Evolutionary conservation across 1,284 basidiomycete species (phyloP).

Genomic region (Sparassis latifolia): DNA sequence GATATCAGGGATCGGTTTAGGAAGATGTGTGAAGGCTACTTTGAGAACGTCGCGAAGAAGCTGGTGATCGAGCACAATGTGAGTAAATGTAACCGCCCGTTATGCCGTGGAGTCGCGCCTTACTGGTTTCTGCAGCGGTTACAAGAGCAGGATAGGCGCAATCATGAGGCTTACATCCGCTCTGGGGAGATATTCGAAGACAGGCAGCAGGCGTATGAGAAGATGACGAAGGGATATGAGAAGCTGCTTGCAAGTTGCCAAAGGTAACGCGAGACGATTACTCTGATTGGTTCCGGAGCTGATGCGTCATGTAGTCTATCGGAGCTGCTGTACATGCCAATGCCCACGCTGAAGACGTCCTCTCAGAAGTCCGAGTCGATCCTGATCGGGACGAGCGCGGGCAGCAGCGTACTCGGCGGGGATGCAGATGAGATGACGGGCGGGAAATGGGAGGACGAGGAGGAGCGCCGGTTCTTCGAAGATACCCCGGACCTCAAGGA

Average conservation of each 20-base stretch:
- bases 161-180: conserved; percentile 32
- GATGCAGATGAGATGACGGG: conserved; percentile 59
- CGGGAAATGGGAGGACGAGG: conserved; percentile 98
- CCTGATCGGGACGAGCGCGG: conserved; percentile 54
- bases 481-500: conserved; percentile 89
- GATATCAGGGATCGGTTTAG: conserved; percentile 86
- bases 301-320: conserved; percentile 57
- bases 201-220: conserved; percentile 96
- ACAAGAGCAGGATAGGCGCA: conserved; percentile 81
- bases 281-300: not conserved
- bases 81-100: conserved; percentile 18
- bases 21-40: conserved; percentile 91
- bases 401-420: conserved; percentile 30
- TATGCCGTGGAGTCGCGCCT: not conserved
- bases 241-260: conserved; percentile 83
- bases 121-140: conserved; percentile 53
- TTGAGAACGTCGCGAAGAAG: conserved; percentile 87
- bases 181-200: conserved; percentile 97
- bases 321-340: conserved; percentile 76
- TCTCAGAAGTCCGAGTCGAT: conserved; percentile 78
- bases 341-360: conserved; percentile 78
- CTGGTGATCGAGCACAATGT: conserved; percentile 89
- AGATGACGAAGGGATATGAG: conserved; percentile 94
- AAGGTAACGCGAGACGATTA: conserved; percentile 42
- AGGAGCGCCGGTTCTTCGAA: conserved; percentile 92